phyloP scores from a whole-genome alignment of 306 rosid species.

The Glycine soja region DNA sequence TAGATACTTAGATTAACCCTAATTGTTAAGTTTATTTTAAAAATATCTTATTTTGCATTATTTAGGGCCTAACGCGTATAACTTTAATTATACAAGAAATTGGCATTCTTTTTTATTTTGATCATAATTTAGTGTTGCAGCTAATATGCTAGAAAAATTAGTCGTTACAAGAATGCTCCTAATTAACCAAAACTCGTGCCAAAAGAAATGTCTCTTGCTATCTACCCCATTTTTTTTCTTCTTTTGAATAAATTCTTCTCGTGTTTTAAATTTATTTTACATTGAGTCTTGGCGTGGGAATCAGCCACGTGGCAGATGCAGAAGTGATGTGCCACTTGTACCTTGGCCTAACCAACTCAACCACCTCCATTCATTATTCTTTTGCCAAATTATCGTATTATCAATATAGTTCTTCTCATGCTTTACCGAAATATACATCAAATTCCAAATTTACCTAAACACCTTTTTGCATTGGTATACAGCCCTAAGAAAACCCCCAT shows the following conservation, averaged over 20 bases:
- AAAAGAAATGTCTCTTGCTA: not conserved
- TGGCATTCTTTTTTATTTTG: too few relatives aligned
- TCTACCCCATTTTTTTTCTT: not conserved
- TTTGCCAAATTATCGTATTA: not conserved
- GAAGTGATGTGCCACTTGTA: slow-evolving; percentile 41
- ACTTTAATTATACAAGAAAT: not conserved
- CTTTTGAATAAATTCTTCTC: not conserved
- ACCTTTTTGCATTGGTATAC: not conserved
- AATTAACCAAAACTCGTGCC: not conserved
- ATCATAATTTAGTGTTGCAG: too few relatives aligned
- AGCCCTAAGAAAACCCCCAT: not conserved
- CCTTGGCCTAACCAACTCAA: slow-evolving; percentile 52
- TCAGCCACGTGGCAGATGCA: slow-evolving; percentile 46
- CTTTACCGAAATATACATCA: slow-evolving; percentile 31
- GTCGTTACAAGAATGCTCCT: too few relatives aligned
- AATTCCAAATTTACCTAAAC: slow-evolving; percentile 45
- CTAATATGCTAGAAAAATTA: too few relatives aligned
- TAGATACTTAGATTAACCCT: not conserved
- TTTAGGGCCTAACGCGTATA: not conserved
- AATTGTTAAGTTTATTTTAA: not conserved
- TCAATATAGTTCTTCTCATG: not conserved
- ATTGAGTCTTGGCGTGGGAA: not conserved
- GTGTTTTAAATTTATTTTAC: not conserved
- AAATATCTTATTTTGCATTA: not conserved
- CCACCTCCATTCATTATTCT: slow-evolving; percentile 30